Percentiles rank a stretch among this genome's conserved stretches.
phyloP scores from a whole-genome alignment of 2,329 filamentous ascomycete species.

The Curvularia hawaiiensis region DNA sequence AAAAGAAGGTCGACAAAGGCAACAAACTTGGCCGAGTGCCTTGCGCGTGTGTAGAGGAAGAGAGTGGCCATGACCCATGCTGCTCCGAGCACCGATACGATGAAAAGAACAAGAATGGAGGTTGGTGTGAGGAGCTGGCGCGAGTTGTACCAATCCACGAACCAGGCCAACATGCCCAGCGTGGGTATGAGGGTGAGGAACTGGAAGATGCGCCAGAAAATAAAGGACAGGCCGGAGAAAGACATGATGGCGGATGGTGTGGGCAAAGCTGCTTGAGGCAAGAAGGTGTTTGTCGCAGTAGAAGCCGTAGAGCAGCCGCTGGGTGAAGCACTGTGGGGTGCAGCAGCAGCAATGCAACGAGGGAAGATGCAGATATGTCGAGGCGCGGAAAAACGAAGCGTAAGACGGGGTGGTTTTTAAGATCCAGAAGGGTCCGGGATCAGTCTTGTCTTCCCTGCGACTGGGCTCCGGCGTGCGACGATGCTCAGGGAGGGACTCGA shows the following conservation, averaged over 20 bases:
- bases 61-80: conserved; percentile 67
- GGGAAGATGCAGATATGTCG: conserved; percentile 18
- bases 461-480: conserved; percentile 16
- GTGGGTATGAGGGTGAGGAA: conserved; percentile 67
- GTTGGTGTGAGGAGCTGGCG: conserved; percentile 63
- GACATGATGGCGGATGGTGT: conserved; percentile 46
- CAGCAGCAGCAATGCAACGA: conserved; percentile 15
- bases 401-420: conserved; percentile 25
- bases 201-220: conserved; percentile 65
- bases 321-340: conserved; percentile 14
- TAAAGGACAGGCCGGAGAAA: conserved; percentile 63
- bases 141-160: conserved; percentile 64
- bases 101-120: conserved; percentile 68
- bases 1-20: conserved; percentile 66
- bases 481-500: conserved; percentile 12
- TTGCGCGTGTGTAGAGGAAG: conserved; percentile 63
- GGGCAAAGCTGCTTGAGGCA: conserved; percentile 4
- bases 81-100: conserved; percentile 64
- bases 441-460: conserved; percentile 16
- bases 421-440: conserved; percentile 17
- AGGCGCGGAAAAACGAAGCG: conserved; percentile 17
- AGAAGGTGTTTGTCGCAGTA: conserved; percentile 11
- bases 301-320: conserved; percentile 13
- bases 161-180: conserved; percentile 65
- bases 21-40: conserved; percentile 64